Conservation (phyloP, 371 early-diverging fungal species). For the Chytridiales sp. region DNA sequence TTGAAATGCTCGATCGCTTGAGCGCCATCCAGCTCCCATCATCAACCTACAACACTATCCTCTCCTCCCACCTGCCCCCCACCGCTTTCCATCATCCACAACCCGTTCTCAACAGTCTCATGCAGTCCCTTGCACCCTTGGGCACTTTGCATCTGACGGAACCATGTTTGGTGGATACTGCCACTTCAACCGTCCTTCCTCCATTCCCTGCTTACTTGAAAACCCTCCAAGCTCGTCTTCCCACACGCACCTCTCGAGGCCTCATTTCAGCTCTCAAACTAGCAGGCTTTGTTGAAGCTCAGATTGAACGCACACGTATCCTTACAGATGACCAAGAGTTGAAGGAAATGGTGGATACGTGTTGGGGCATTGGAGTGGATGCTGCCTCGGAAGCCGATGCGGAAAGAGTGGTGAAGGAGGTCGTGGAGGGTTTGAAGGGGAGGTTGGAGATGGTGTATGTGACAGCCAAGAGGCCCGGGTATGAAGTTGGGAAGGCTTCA, state of each 20-base stretch:
- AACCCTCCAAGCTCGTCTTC: slow-evolving; percentile 22
- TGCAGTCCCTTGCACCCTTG: slow-evolving; percentile 53
- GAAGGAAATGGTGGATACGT: slow-evolving; percentile 27
- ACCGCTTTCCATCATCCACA: slow-evolving; percentile 54
- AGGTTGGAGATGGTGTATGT: slow-evolving; percentile 47
- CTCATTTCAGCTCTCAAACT: slow-evolving; percentile 59
- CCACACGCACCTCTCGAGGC: slow-evolving; percentile 47
- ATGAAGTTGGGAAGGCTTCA: slow-evolving; percentile 78
- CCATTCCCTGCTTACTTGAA: slow-evolving; percentile 3
- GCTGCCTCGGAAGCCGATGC: slow-evolving; percentile 22
- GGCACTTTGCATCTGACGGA: slow-evolving; percentile 59
- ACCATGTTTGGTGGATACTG: slow-evolving; percentile 45
- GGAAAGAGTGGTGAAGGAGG: slow-evolving; percentile 16
- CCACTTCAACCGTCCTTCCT: slow-evolving; percentile 19
- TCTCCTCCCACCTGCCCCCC: slow-evolving; percentile 56
- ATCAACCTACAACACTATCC: slow-evolving; percentile 52
- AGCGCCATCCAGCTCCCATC: slow-evolving; percentile 43
- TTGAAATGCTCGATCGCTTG: slow-evolving; percentile 69
- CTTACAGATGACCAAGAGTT: slow-evolving; percentile 46
- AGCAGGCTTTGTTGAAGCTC: slow-evolving; percentile 65
- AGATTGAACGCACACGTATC: slow-evolving; percentile 17
- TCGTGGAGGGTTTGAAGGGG: slow-evolving; percentile 30
- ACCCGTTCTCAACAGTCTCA: slow-evolving; percentile 49
- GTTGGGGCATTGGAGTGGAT: slow-evolving; percentile 37
- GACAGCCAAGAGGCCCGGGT: slow-evolving; percentile 76